Evolutionary conservation across 805 yeast species (phyloP), one percentile per base, ranked within the genome.

Genomic region (Starmerella geochares): DNA sequence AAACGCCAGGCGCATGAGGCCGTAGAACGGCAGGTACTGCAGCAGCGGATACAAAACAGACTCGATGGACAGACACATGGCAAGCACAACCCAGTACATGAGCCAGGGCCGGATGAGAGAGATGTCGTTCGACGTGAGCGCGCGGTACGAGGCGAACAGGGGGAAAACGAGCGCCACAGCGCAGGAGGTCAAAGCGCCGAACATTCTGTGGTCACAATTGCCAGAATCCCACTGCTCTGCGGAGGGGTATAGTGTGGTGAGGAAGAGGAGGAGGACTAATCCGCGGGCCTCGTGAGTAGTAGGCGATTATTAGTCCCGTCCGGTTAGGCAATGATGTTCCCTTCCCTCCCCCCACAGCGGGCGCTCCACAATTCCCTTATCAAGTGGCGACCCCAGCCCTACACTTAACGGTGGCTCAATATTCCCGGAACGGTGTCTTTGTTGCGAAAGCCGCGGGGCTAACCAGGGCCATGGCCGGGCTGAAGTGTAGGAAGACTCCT

Each of bases 1-100:
- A 37, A 77, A 60, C 24, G 70, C 71, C 3, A 80, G 60, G 49
- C 73, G 71, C 31, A 72, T 38, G 1, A 81, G 58, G 3, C 74
- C 62, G 57, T 73, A 77, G 43, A 83, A 73, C 1, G 92, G 90
- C 16, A 81, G 52, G 33, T 73, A 54, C 28, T 65, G 60, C 36
- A 71, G 59, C n/a, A 83, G 46, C 19, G 76, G 67, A 9, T 73
- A 64, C 17, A 76, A 55, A 28, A 67, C 61, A 39, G 73, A 68
- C 50, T 73, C 75, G 11, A 66, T 56, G 1, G 67, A 64, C 8
- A 69, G 57, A 38, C 71, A 62, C 7, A 69, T 54, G 4, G 80
- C 73, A 47, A 73, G 64, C 1, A 82, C 78, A 11, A 81, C 69
- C 94, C 95, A 86, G 65, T 83, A 80, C 50, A 71, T 66, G 31